Percentiles rank a stretch among this genome's conserved stretches.
These are phyloP conservation scores for Cryptococcus sp. DNA, from an alignment of 1,284 basidiomycete species.

Conservation along the genomic window DNA sequence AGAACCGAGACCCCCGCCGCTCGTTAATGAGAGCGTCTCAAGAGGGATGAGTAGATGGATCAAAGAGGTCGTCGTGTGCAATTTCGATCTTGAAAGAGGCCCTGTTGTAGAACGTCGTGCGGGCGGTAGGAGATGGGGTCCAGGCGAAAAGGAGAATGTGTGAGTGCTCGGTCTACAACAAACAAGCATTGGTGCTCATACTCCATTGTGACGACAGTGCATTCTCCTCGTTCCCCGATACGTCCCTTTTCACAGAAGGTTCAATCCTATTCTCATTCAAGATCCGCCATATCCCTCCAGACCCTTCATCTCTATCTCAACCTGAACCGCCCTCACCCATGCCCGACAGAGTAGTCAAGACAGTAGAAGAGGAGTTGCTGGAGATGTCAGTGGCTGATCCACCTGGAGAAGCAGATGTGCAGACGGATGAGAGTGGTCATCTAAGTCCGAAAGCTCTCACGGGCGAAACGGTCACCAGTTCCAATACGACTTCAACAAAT, in stretches of 20 bases:
- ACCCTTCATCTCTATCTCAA: constrained; percentile 28
- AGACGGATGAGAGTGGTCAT: neutral
- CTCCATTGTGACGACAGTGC: constrained; percentile 60
- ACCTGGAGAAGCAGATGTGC: constrained; percentile 13
- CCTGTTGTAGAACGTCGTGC: constrained; percentile 74
- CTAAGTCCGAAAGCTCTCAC: constrained; percentile 1
- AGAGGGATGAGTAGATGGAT: constrained; percentile 70
- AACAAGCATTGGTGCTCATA: neutral
- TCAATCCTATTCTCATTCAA: constrained; percentile 54
- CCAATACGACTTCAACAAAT: neutral
- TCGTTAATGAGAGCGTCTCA: constrained; percentile 58
- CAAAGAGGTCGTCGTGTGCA: constrained; percentile 75
- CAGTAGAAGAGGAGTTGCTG: constrained; percentile 16
- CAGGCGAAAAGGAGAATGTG: constrained; percentile 80
- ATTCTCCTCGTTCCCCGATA: constrained; percentile 93
- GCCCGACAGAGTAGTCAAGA: constrained; percentile 25
- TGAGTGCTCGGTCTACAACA: constrained; percentile 60
- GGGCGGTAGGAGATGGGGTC: constrained; percentile 64
- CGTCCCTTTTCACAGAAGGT: constrained; percentile 68
- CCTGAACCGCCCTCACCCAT: constrained; percentile 49
- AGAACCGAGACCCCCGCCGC: constrained; percentile 42
- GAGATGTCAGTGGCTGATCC: constrained; percentile 14
- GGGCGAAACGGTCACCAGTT: neutral
- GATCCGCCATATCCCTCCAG: constrained; percentile 59
- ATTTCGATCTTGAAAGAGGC: constrained; percentile 84